Base-by-base conservation (phyloP, 306 rosid genomes). In the Notholithocarpus densiflorus region DNA sequence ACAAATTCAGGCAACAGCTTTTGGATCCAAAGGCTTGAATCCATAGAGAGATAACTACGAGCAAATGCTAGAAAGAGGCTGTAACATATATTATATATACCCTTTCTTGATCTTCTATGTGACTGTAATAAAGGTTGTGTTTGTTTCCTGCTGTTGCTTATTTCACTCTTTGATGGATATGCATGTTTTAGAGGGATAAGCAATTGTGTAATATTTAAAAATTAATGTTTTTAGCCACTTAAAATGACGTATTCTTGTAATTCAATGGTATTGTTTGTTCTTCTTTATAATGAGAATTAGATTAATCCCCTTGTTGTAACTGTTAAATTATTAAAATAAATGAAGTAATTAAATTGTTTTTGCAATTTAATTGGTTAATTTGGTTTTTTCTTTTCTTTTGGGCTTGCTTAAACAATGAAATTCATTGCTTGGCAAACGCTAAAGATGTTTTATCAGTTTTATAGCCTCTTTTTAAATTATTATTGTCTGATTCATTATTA, bases 1-100 rank as follows among this genome's bases (percentile, higher is more conserved):
- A 89, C 84, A 95, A 90, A 61, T 95, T 95, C 90, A 88, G 92
- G 84, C 79, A 89, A 21, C 97, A 95, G 71, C 81, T 95, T 0
- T 7, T 87, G 77, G n/a, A 86, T 91, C 79, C 98, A 95, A 43
- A 91, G 97, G 93, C 95, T 92, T 13, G 89, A 92, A 18, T 95
- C 98, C 69, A 86, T 91, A 10, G 98, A 95, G 76, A 90, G n/a
- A n/a, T n/a, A n/a, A 92, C 45, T 92, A 89, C 17, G 91, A 94
- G 77, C 79, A 92, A 81, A 92, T 91, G 92, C 89, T 92, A 1
- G 89, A 87, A 18, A 85, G 93, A 75, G 95, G 2, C 92, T 85
- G 64, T 87, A 80, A 74, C 12, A 8, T 9, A 5, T 23, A 48
- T 10, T 5, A 40, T 40, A 40, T 40, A 40, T 3, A 11, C 24